A percentile compares a stretch with the other conserved stretches of the same genome.
Conservation (phyloP, 352 stramenopile species). For the Halophytophthora batemanensis region DNA sequence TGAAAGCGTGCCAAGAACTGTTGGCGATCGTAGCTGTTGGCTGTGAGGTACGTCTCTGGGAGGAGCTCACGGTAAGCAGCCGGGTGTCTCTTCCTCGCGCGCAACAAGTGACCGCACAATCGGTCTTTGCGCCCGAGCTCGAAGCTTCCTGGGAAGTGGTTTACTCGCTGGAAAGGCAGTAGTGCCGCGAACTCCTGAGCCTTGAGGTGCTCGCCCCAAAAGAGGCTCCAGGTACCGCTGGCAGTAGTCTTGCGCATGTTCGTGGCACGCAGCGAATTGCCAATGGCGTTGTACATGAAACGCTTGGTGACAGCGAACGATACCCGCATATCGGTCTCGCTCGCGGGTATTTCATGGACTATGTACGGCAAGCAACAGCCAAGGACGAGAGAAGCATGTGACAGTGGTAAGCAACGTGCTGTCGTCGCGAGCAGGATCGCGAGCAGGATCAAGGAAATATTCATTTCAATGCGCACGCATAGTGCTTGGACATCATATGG, state of each 20-base stretch:
- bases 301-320: slow-evolving; percentile 61
- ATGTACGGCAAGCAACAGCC: neutral
- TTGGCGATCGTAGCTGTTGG: slow-evolving; percentile 63
- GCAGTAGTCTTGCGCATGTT: slow-evolving; percentile 34
- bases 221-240: slow-evolving; percentile 54
- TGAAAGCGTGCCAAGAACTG: slow-evolving; percentile 54
- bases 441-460: neutral
- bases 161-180: slow-evolving; percentile 54
- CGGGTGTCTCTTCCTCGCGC: slow-evolving; percentile 61
- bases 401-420: no score
- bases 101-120: slow-evolving; percentile 55
- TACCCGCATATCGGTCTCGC: slow-evolving; percentile 28
- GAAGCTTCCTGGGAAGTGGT: slow-evolving; percentile 78
- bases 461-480: neutral
- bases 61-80: slow-evolving; percentile 48
- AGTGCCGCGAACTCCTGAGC: slow-evolving; percentile 35
- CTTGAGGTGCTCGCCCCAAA: slow-evolving; percentile 73
- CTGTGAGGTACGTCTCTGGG: slow-evolving; percentile 71
- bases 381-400: no score
- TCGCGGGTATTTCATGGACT: slow-evolving; percentile 32
- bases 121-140: slow-evolving; percentile 76
- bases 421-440: neutral
- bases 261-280: slow-evolving; percentile 46
- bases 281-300: slow-evolving; percentile 79
- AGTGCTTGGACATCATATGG: neutral